phyloP scores from a whole-genome alignment of 2,329 filamentous ascomycete genomes.

The Ophiobolus disseminans region DNA sequence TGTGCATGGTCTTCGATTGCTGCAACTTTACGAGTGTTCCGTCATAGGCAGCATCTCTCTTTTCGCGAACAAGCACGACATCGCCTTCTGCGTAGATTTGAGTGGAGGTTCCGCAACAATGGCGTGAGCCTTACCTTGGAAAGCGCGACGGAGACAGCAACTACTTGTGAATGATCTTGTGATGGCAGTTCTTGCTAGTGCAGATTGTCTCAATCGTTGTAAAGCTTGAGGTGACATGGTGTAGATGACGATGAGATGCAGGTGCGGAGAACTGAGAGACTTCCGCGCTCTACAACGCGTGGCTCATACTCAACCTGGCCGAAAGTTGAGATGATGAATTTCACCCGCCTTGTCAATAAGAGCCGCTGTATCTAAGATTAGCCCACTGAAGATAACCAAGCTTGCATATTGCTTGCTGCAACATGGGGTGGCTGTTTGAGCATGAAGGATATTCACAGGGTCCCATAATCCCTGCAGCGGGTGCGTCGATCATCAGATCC shows the following conservation, averaged over 20 bases:
- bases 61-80: slow-evolving; percentile 52
- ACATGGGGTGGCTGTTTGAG: too few relatives aligned
- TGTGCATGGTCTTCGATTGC: slow-evolving; percentile 41
- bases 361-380: too few relatives aligned
- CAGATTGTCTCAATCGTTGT: slow-evolving; percentile 1
- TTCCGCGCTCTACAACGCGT: too few relatives aligned
- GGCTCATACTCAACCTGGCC: too few relatives aligned
- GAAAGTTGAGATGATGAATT: too few relatives aligned
- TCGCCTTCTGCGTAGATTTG: slow-evolving; percentile 44
- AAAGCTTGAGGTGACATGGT: too few relatives aligned
- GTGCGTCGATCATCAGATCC: slow-evolving; percentile 20
- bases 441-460: neutral
- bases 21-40: slow-evolving; percentile 52
- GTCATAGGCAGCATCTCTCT: slow-evolving; percentile 42
- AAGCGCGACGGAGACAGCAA: slow-evolving; percentile 26
- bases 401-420: too few relatives aligned
- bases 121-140: slow-evolving; percentile 35
- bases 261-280: too few relatives aligned
- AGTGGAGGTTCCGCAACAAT: slow-evolving; percentile 10
- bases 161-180: slow-evolving; percentile 29
- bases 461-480: slow-evolving; percentile 12
- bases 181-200: neutral
- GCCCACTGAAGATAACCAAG: too few relatives aligned
- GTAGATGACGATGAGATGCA: too few relatives aligned
- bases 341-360: too few relatives aligned